Evolutionary conservation across 192 early-diverging fungal genomes (phyloP), one percentile per base, ranked within the genome.

Genomic region (Backusella psychrophila): DNA sequence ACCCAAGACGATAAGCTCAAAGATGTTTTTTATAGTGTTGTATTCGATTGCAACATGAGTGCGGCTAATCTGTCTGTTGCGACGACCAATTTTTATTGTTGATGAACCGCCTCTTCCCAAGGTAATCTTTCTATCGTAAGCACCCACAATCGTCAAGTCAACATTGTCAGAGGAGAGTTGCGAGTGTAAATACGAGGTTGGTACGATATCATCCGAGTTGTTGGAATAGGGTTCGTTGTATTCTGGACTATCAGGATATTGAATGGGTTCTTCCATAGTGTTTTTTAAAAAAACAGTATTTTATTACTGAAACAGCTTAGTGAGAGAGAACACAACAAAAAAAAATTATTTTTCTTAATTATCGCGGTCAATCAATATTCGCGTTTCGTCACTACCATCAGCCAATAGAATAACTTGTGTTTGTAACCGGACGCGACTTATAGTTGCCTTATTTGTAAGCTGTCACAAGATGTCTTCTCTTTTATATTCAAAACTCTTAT

Each of bases 1-100:
- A 1, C 87, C 87, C 17, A 86, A 75, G 14, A 88, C 87, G 3
- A 49, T 78, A 19, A 88, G 75, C 66, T 86, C 81, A 71, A 86
- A 88, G 2, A 49, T 41, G 12, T 52, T 15, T 7, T 56, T 26
- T 6, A 73, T 49, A 31, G 34, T 4, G 29, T 73, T 75, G 76
- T 79, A 85, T 33, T 82, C 69, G 49, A 88, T 77, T 26, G 85
- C 80, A 2, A 83, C 77, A 75, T 88, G 87, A 31, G 80, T 78
- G 49, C 87, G 84, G n/a, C 83, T 85, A 17, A 88, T 82, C 65
- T 86, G 84, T 34, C 83, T 78, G 74, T 88, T 88, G 26, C 85
- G 68, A 29, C 81, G 78, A 15, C 85, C 87, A 39, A 88, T 76
- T 66, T 88, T 86, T 42, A 86, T 41, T 29, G 83, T 85, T 9